Evolutionary conservation across 352 stramenopile genomes (phyloP).

Genomic region (Phytophthora megakarya): DNA sequence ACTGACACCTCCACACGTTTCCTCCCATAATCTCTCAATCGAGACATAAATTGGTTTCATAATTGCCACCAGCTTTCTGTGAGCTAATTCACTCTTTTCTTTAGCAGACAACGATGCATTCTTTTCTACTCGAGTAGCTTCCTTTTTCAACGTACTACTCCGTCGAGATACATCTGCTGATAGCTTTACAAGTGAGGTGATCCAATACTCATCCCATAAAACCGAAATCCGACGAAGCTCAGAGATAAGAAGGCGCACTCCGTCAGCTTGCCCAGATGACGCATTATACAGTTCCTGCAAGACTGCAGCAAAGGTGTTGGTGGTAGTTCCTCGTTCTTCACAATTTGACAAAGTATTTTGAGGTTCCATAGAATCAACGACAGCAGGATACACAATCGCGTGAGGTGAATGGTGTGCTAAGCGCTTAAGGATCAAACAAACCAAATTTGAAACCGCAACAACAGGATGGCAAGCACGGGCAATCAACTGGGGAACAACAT

Average conservation of each 20-base stretch:
- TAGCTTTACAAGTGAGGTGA: slow-evolving; percentile 72
- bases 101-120: slow-evolving; percentile 63
- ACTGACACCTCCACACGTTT: slow-evolving; percentile 55
- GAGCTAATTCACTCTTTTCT: slow-evolving; percentile 70
- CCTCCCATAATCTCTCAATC: slow-evolving; percentile 63
- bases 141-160: slow-evolving; percentile 75
- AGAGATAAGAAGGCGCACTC: slow-evolving; percentile 64
- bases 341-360: slow-evolving; percentile 3
- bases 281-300: slow-evolving; percentile 47
- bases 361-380: slow-evolving; percentile 61
- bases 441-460: slow-evolving; percentile 46
- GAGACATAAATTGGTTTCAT: slow-evolving; percentile 82
- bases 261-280: slow-evolving; percentile 50
- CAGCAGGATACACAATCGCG: slow-evolving; percentile 73
- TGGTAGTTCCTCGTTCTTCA: slow-evolving; percentile 10
- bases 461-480: slow-evolving; percentile 66
- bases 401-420: slow-evolving; percentile 67
- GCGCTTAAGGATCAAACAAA: slow-evolving; percentile 66
- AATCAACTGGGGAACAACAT: slow-evolving; percentile 77
- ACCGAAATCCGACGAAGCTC: slow-evolving; percentile 82
- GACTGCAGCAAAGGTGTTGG: slow-evolving; percentile 43
- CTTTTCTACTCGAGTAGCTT: slow-evolving; percentile 68
- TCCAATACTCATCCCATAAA: slow-evolving; percentile 87
- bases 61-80: slow-evolving; percentile 79
- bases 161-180: slow-evolving; percentile 70